Evolutionary conservation across 164 flowering plant species (phyloP).

Genomic region (Magnolia sinica): DNA sequence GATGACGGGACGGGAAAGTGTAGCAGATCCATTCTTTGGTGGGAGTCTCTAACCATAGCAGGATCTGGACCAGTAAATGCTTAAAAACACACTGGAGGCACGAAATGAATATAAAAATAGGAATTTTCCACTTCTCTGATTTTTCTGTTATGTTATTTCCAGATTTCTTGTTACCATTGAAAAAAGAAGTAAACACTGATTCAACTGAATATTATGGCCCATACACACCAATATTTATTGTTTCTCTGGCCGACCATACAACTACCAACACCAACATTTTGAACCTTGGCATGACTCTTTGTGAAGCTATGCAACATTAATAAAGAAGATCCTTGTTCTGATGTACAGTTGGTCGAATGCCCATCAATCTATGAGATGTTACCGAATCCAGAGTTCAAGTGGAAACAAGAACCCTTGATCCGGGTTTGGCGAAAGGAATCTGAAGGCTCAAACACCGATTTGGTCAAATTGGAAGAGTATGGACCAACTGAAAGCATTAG

Average conservation of each 20-base stretch:
- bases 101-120: too few species aligned
- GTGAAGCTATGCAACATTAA: background rate
- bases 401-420: slow-evolving; percentile 69
- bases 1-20: too few species aligned
- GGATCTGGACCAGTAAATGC: too few species aligned
- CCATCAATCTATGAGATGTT: slow-evolving; percentile 96
- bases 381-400: slow-evolving; percentile 69
- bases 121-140: too few species aligned
- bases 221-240: background rate
- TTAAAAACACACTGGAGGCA: too few species aligned
- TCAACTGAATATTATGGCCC: too few species aligned
- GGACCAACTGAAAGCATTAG: slow-evolving; percentile 41
- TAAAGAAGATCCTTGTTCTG: background rate
- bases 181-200: too few species aligned
- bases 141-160: too few species aligned
- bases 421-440: slow-evolving; percentile 68
- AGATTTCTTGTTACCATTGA: too few species aligned
- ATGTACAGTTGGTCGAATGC: slow-evolving; percentile 74
- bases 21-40: too few species aligned
- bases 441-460: slow-evolving; percentile 29
- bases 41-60: too few species aligned
- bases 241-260: background rate
- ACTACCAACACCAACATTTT: background rate
- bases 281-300: background rate
- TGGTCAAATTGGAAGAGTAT: slow-evolving; percentile 51